Evolutionary conservation across 2,329 filamentous ascomycete genomes (phyloP).

Genomic region (Geosmithia putterillii): DNA sequence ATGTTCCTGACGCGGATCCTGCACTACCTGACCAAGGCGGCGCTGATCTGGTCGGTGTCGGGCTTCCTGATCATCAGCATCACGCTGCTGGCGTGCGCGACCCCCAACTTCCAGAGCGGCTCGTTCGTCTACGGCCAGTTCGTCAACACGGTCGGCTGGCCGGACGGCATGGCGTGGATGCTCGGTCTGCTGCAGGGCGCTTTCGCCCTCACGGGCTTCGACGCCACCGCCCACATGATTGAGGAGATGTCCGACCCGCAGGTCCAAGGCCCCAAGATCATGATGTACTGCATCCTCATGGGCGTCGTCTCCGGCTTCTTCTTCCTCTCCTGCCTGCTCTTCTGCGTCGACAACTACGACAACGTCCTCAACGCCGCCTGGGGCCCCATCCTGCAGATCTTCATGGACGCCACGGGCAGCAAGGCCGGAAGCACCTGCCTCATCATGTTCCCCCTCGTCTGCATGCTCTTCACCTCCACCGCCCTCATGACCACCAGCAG

Average conservation of each 20-base stretch:
- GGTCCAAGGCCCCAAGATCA: constrained; percentile 26
- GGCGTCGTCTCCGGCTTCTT: constrained; percentile 50
- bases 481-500: constrained; percentile 54
- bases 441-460: constrained; percentile 54
- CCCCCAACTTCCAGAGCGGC: constrained; percentile 17
- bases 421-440: constrained; percentile 50
- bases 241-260: constrained; percentile 31
- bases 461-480: constrained; percentile 50
- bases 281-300: constrained; percentile 45
- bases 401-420: constrained; percentile 49
- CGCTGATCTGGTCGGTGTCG: constrained; percentile 27
- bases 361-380: constrained; percentile 40
- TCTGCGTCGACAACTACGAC: constrained; percentile 46
- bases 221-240: constrained; percentile 30
- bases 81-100: constrained; percentile 39
- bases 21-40: constrained; percentile 12
- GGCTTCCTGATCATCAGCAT: constrained; percentile 30
- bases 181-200: constrained; percentile 29
- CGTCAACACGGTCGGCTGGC: constrained; percentile 30
- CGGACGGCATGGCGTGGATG: constrained; percentile 32
- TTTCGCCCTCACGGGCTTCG: constrained; percentile 26
- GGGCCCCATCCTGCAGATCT: constrained; percentile 49
- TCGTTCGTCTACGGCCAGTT: constrained; percentile 30
- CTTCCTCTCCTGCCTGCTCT: constrained; percentile 51
- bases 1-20: constrained; percentile 38